Evolutionary conservation across 257 asterid genomes (phyloP), one percentile per base, ranked within the genome.

Genomic region (Petunia secreta): DNA sequence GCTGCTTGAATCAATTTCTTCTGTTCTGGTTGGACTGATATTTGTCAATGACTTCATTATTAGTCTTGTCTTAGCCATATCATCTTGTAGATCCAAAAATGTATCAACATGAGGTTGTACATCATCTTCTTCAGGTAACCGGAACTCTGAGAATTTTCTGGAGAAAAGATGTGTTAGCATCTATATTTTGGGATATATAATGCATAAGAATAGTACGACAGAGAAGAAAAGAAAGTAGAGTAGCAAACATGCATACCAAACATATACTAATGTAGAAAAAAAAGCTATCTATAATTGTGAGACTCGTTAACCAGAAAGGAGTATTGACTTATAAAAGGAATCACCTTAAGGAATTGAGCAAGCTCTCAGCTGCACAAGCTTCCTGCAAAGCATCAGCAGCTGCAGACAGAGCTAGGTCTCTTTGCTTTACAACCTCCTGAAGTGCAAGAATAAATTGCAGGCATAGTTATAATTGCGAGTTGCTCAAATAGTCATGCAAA

Each of bases 341-440:
- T 80, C 69, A 93, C 98, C 98, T 86, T 79, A 93, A 88, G 78
- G 96, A 88, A 85, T 88, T 89, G 79, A 93, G 93, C 88, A 90
- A 75, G 77, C 95, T 92, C 82, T 93, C 97, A 66, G 96, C 89
- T 82, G 89, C 94, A 82, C 96, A 90, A 66, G 96, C 96, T 78
- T 90, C 96, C 80, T 93, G 97, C 74, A 93, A 85, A 54, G 97
- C 94, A 79, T 89, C 93, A 59, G 87, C 87, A 79, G 98, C 98
- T 62, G 92, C 92, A 83, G 81, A 82, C 75, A 88, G 44, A 44
- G 94, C 94, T 75, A 67, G 36, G 50, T 92, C 97, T 83, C 96
- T 83, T 82, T 92, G 93, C 85, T 83, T 84, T 9, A 80, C 68
- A 38, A 89, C 91, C 81, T 92, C 98, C 97, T 92, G 83, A 62